phyloP scores from a whole-genome alignment of 1,284 basidiomycete species.

The Ganoderma boninense region DNA sequence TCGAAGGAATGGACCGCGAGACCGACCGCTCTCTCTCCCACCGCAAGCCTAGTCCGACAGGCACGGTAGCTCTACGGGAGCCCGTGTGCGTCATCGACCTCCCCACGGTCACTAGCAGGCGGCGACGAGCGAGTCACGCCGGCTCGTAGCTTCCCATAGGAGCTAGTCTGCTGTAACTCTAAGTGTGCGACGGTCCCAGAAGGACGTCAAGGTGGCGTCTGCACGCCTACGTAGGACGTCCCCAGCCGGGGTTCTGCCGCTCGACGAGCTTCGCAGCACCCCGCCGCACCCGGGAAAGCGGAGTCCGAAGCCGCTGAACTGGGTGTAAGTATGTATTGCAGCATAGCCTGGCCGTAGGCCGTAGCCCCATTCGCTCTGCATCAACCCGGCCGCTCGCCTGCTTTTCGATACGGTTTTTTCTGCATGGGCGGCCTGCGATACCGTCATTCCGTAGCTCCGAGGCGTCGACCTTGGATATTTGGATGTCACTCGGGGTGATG shows the following conservation, averaged over 20 bases:
- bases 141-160: background rate
- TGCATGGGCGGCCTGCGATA: background rate
- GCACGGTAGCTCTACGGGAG: background rate
- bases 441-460: background rate
- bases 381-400: background rate
- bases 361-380: background rate
- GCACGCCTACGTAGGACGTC: background rate
- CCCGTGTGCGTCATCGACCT: background rate
- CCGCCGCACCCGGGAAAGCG: background rate
- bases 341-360: background rate
- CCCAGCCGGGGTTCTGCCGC: background rate
- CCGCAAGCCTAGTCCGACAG: background rate
- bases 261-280: background rate
- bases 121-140: background rate
- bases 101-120: background rate
- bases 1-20: background rate
- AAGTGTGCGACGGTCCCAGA: background rate
- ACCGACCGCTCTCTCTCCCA: background rate
- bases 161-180: background rate
- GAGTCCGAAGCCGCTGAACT: background rate
- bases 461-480: background rate
- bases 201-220: constrained; percentile 10
- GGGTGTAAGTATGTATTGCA: too few species aligned
- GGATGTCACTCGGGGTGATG: background rate
- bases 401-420: background rate